Conservation (phyloP, 139 green algal genomes). For the Zygnema circumcarinatum region DNA sequence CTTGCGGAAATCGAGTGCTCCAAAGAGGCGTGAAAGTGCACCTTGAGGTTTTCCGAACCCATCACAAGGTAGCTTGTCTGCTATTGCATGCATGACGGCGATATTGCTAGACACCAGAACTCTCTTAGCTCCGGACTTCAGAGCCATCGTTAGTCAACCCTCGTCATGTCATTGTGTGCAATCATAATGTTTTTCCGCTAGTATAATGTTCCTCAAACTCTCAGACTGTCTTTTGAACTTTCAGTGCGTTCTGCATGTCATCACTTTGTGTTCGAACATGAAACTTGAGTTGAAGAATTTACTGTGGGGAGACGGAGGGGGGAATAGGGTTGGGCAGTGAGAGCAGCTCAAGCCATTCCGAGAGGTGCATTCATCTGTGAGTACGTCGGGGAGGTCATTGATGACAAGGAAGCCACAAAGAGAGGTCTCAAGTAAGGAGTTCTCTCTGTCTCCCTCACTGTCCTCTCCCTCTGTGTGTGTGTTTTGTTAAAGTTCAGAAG, state of each 20-base stretch:
- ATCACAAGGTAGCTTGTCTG: slow-evolving; percentile 29
- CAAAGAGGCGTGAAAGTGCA: slow-evolving; percentile 22
- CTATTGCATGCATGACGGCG: too few relatives aligned
- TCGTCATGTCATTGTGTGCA: too few relatives aligned
- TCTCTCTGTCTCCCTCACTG: too few relatives aligned
- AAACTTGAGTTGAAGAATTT: too few relatives aligned
- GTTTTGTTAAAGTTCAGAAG: neutral
- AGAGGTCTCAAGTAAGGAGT: slow-evolving; percentile 23
- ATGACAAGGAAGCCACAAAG: slow-evolving; percentile 22
- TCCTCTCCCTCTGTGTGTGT: neutral
- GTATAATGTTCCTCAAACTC: too few relatives aligned
- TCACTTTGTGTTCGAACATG: too few relatives aligned
- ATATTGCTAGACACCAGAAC: too few relatives aligned
- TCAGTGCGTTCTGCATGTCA: too few relatives aligned
- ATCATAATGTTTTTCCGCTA: too few relatives aligned
- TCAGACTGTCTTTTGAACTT: too few relatives aligned
- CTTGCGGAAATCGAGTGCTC: slow-evolving; percentile 33
- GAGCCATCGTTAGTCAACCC: too few relatives aligned
- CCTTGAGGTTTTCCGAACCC: slow-evolving; percentile 34
- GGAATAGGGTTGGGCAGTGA: slow-evolving; percentile 38
- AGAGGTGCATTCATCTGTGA: slow-evolving; percentile 34
- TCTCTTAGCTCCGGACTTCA: too few relatives aligned
- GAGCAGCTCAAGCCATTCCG: slow-evolving; percentile 23
- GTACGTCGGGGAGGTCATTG: slow-evolving; percentile 48
- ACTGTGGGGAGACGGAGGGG: neutral